Evolutionary conservation across 208 protist genomes (phyloP).

Genomic region (Endotrypanum monterogeii): DNA sequence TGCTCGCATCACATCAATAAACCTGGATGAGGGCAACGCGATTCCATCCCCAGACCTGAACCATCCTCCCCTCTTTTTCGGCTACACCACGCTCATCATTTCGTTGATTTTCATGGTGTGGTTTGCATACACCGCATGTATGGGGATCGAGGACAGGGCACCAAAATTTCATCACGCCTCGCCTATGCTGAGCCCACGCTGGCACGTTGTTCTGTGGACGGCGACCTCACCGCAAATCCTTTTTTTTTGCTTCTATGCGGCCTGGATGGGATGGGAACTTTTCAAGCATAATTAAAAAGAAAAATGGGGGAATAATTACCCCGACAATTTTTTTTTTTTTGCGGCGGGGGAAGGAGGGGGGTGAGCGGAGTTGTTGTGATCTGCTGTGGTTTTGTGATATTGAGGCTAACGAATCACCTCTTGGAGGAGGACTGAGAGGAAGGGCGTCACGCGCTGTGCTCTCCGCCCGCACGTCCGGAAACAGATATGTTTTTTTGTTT

Average conservation of each 20-base stretch:
- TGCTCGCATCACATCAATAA: constrained; percentile 1
- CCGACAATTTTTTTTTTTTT: not conserved
- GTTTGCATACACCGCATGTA: constrained; percentile 22
- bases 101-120: constrained; percentile 22
- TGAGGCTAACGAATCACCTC: too few species aligned
- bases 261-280: constrained; percentile 39
- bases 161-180: constrained; percentile 18
- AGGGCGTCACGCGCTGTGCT: too few species aligned
- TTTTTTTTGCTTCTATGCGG: constrained; percentile 33
- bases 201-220: constrained; percentile 31
- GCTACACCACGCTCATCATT: constrained; percentile 24
- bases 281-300: constrained; percentile 38
- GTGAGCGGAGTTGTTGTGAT: too few species aligned
- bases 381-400: too few species aligned
- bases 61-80: constrained; percentile 23
- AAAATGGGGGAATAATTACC: too few species aligned
- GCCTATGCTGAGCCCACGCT: constrained; percentile 26
- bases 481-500: too few species aligned
- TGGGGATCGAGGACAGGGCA: constrained; percentile 10
- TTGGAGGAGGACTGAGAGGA: too few species aligned
- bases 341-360: not conserved
- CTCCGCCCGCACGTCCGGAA: too few species aligned
- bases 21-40: constrained; percentile 16
- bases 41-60: constrained; percentile 21
- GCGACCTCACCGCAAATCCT: constrained; percentile 33